These are phyloP conservation scores for Pisolithus marmoratus DNA, from an alignment of 768 basidiomycete genomes.

Conservation along the genomic window DNA sequence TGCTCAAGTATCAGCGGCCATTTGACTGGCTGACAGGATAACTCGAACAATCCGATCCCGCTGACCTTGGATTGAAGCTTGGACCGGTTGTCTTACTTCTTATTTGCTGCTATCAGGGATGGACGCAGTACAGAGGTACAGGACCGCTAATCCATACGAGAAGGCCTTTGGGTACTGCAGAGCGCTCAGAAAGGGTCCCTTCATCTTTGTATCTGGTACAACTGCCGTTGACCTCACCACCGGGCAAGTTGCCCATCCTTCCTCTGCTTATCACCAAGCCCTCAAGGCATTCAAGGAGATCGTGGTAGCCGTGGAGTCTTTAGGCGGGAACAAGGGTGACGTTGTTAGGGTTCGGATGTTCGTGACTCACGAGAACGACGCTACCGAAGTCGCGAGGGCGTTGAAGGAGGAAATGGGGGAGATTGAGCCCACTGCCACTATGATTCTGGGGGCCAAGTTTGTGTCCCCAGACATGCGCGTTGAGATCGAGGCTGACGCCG, in stretches of 20 bases:
- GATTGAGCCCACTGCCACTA: conserved; percentile 44
- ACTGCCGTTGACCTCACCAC: conserved; percentile 40
- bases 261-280: conserved; percentile 43
- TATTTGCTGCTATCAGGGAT: not conserved
- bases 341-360: conserved; percentile 47
- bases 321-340: conserved; percentile 40
- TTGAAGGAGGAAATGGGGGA: conserved; percentile 40
- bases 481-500: conserved; percentile 51
- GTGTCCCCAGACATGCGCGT: conserved; percentile 45
- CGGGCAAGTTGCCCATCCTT: conserved; percentile 35
- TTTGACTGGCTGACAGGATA: no score
- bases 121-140: conserved; percentile 13
- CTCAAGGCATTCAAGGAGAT: conserved; percentile 41
- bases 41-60: no score
- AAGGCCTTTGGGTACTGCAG: conserved; percentile 45
- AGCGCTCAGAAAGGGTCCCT: conserved; percentile 45
- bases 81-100: no score
- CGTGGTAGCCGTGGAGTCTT: conserved; percentile 33
- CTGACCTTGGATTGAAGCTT: no score
- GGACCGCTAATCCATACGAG: conserved; percentile 47
- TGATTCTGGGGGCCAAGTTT: conserved; percentile 45
- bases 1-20: no score
- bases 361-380: conserved; percentile 37
- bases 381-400: conserved; percentile 27
- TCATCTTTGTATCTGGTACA: conserved; percentile 50